Percentiles rank a stretch among this genome's conserved stretches.
These are phyloP conservation scores for Candida tetrigidarum DNA, from an alignment of 1,139 yeast genomes.

Conservation along the genomic window DNA sequence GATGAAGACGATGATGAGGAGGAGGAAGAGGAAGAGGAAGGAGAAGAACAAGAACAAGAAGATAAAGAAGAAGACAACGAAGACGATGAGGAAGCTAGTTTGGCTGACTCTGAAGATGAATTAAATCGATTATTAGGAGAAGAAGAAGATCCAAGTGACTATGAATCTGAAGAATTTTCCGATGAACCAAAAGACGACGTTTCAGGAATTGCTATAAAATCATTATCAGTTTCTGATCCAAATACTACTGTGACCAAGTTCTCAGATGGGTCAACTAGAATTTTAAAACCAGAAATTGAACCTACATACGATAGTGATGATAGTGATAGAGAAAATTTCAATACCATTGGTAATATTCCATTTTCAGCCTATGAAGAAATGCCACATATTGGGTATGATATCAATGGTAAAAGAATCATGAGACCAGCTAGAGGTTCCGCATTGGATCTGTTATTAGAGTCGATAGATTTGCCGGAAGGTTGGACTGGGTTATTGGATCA, in stretches of 20 bases:
- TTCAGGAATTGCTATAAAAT: conserved; percentile 55
- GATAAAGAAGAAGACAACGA: conserved; percentile 33
- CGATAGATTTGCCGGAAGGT: conserved; percentile 94
- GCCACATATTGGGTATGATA: conserved; percentile 97
- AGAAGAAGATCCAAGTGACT: conserved; percentile 42
- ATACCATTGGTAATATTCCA: conserved; percentile 94
- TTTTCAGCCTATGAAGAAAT: conserved; percentile 92
- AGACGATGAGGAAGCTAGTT: conserved; percentile 27
- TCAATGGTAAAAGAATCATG: conserved; percentile 97
- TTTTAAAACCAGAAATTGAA: conserved; percentile 84
- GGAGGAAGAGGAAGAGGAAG: conserved; percentile 26
- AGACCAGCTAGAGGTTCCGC: conserved; percentile 98
- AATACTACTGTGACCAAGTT: conserved; percentile 48
- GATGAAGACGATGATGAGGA: conserved; percentile 25
- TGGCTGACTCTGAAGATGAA: conserved; percentile 61
- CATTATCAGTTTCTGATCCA: conserved; percentile 43
- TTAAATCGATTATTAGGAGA: conserved; percentile 60
- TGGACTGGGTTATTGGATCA: conserved; percentile 98
- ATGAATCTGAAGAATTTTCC: conserved; percentile 44
- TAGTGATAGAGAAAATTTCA: conserved; percentile 79
- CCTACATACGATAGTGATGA: conserved; percentile 96
- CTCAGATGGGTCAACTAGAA: conserved; percentile 81
- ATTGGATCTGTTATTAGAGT: conserved; percentile 82
- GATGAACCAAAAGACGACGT: conserved; percentile 62
- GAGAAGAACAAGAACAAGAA: conserved; percentile 32